Evolutionary conservation across 768 basidiomycete species (phyloP), one percentile per base, ranked within the genome.

Genomic region (Suillus tomentosus): DNA sequence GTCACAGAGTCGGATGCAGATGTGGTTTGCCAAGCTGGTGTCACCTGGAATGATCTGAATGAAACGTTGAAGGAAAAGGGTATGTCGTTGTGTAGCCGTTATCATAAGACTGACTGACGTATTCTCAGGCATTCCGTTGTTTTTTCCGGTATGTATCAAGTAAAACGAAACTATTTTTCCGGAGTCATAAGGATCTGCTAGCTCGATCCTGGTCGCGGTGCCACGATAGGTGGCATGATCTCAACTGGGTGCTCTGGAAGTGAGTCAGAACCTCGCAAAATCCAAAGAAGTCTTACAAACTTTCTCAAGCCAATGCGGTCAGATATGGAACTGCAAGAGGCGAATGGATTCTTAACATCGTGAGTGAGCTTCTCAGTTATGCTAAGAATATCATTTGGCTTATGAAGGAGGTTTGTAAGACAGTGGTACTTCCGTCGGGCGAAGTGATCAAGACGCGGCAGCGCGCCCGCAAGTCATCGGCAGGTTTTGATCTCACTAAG

Each of bases 401-500:
- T 48, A 65, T 58, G 3, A 42, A 36, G 17, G 34, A 34, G 17
- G 19, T 40, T 47, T 60, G 5, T 43, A 61, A 90, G 88, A 93
- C 91, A 0, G 91, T 90, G 3, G 92, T 94, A 0, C 83, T 94
- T 15, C 90, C 92, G 2, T 85, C 82, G 60, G 92, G 93, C 11
- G 85, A 92, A 70, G 87, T 95, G 13, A 87, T 96, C 69, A 93
- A 94, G 71, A 96, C 94, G 0, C 84, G 92, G n/a, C 80, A 84
- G 60, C 78, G 88, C 36, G 86, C 88, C 19, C 79, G 90, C 37
- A 94, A 95, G 72, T 92, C 90, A 3, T 84, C 92, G 0, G 90
- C 92, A 0, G 93, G 94, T 0, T 94, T 89, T 70, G 94, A 95
- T 71, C 80, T 83, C 3, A 93, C 91, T 0, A 94, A 94, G 73